Base-by-base conservation (phyloP, 2,329 filamentous ascomycete species). In the Sporothrix pallida region DNA sequence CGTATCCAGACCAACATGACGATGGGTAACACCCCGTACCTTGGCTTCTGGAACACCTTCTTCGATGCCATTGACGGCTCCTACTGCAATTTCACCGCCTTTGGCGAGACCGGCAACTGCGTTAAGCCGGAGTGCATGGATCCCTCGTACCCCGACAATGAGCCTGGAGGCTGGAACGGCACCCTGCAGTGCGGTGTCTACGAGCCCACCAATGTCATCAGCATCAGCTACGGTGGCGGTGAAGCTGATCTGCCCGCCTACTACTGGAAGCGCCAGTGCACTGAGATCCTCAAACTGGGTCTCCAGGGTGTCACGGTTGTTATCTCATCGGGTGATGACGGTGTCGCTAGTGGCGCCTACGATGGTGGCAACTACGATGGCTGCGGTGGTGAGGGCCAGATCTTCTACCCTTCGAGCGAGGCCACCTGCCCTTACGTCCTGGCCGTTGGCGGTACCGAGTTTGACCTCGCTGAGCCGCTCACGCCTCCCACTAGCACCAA, bases 171-270 rank as follows among this genome's bases (percentile, higher is more conserved):
- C 31, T 89, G 87, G 80, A 84, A 85, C 74, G 85, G 85, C 23
- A 74, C 79, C 58, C 79, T 82, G 23, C 78, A 79, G 75, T 83
- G 80, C 75, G 81, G 80, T 58, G 77, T 78, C 13, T 81, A 79
- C 80, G 82, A 84, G 76, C 86, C 87, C 2, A 87, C 87, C 10
- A 87, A 88, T 75, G 87, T 89, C 7, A 84, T 89, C 74, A 85
- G 83, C 52, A 86, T 90, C 76, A 87, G 85, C 3, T 89, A 89
- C 78, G 87, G 87, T 65, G 85, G 85, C 58, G 83, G 85, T 60
- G 88, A 90, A 79, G 80, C 81, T 5, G 85, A 86, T 26, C 81
- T 89, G 23, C 87, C 88, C 0, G 79, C 83, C 5, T 81, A 80
- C 75, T 91, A 91, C 80, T 86, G 88, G 76, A 81, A 85, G 75